Conservation (phyloP, 2,329 filamentous ascomycete genomes). For the Peltaster fructicola region DNA sequence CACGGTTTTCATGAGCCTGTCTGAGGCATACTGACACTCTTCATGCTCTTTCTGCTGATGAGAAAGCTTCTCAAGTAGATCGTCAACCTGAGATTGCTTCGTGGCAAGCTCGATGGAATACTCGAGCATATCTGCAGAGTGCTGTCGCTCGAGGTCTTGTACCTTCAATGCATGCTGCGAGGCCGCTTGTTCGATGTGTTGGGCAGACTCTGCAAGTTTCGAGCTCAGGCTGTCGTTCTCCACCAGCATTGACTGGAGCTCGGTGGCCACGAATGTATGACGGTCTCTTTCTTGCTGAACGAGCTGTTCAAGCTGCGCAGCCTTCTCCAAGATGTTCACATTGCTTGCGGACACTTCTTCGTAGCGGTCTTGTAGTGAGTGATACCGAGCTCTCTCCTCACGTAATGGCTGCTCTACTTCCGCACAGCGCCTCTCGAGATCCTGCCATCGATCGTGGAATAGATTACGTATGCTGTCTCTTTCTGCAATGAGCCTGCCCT, state of each 20-base stretch:
- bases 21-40: too few species aligned
- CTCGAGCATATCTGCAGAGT: slow-evolving; percentile 6
- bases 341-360: too few species aligned
- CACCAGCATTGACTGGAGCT: too few species aligned
- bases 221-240: too few species aligned
- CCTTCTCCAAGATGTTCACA: too few species aligned
- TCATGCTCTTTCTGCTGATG: too few species aligned
- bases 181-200: background rate
- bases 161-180: too few species aligned
- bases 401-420: slow-evolving; percentile 37
- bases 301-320: too few species aligned
- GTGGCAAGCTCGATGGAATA: slow-evolving; percentile 3
- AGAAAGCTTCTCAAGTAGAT: too few species aligned
- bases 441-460: slow-evolving; percentile 36
- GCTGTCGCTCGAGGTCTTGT: slow-evolving; percentile 1
- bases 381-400: slow-evolving; percentile 23
- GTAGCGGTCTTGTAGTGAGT: slow-evolving; percentile 19
- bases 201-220: slow-evolving; percentile 1
- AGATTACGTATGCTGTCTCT: slow-evolving; percentile 30
- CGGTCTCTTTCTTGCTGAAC: too few species aligned
- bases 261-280: too few species aligned
- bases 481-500: slow-evolving; percentile 24
- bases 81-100: background rate
- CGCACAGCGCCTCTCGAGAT: slow-evolving; percentile 38
- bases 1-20: too few species aligned